These are phyloP conservation scores for Trichoderma asperellum DNA, from an alignment of 2,329 filamentous ascomycete species.

Conservation along the genomic window DNA sequence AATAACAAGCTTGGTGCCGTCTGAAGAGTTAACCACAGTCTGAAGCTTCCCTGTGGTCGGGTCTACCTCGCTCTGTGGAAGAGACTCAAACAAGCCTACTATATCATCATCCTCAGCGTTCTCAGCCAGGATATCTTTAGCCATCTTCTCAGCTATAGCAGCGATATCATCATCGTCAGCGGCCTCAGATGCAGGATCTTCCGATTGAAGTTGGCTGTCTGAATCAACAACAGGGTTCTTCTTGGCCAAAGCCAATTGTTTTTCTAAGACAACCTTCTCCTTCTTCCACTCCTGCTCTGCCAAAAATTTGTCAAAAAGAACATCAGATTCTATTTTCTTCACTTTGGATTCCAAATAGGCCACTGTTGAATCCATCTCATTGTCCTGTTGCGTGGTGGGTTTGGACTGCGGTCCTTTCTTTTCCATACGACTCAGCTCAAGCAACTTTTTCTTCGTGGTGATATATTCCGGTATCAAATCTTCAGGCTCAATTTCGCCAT, in stretches of 20 bases:
- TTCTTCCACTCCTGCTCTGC: constrained; percentile 69
- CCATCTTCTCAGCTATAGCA: constrained; percentile 56
- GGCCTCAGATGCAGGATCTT: constrained; percentile 38
- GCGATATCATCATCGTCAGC: constrained; percentile 45
- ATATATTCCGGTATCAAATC: constrained; percentile 77
- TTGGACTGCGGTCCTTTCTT: constrained; percentile 30
- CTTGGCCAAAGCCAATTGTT: constrained; percentile 57
- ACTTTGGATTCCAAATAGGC: constrained; percentile 74
- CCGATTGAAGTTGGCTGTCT: constrained; percentile 33
- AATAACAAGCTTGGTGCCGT: constrained; percentile 63
- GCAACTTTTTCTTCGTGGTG: constrained; percentile 71
- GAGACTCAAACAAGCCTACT: constrained; percentile 57
- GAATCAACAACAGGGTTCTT: constrained; percentile 35
- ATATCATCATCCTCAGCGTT: constrained; percentile 50
- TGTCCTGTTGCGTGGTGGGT: constrained; percentile 30
- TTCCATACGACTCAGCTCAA: constrained; percentile 49
- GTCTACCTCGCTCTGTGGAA: constrained; percentile 65
- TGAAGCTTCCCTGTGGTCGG: constrained; percentile 60
- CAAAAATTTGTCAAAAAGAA: constrained; percentile 70
- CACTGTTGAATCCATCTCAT: constrained; percentile 51
- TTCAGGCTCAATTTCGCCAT: constrained; percentile 75
- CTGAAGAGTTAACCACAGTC: constrained; percentile 56
- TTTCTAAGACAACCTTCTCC: constrained; percentile 63
- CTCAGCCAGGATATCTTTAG: constrained; percentile 61
- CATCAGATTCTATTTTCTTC: constrained; percentile 74